Percentiles rank a stretch among this genome's conserved stretches.
Conservation (phyloP, 2,329 filamentous ascomycete species). For the Stagonosporopsis tanaceti region DNA sequence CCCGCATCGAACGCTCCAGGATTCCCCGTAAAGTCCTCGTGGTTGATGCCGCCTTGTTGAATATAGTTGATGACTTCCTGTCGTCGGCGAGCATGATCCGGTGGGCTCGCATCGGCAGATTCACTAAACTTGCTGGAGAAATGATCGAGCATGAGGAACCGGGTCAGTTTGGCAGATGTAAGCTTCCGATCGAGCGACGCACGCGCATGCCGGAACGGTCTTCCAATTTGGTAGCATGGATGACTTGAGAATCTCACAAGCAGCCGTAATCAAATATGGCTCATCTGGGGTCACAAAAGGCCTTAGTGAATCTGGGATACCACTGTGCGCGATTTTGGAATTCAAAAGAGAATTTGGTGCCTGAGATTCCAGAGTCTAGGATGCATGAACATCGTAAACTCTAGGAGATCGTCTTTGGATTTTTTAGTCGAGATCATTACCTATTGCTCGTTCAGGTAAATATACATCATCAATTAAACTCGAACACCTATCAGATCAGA, state of each 20-base stretch:
- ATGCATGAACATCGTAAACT: too few species aligned
- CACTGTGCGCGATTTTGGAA: too few species aligned
- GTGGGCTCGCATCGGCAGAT: slow-evolving; percentile 68
- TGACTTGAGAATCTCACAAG: slow-evolving; percentile 80
- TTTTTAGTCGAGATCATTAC: too few species aligned
- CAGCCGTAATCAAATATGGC: slow-evolving; percentile 47
- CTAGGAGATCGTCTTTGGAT: too few species aligned
- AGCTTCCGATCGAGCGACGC: slow-evolving; percentile 83
- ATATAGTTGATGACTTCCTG: slow-evolving; percentile 92
- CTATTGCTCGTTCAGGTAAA: too few species aligned
- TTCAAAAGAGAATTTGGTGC: too few species aligned
- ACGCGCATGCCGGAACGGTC: slow-evolving; percentile 88
- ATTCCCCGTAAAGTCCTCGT: slow-evolving; percentile 89
- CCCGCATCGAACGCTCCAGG: slow-evolving; percentile 80
- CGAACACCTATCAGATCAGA: too few species aligned
- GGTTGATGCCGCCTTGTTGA: slow-evolving; percentile 79
- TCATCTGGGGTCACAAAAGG: slow-evolving; percentile 55
- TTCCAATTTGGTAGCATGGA: slow-evolving; percentile 81
- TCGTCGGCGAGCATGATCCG: slow-evolving; percentile 83
- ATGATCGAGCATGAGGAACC: slow-evolving; percentile 92
- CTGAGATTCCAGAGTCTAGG: too few species aligned
- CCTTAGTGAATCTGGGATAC: slow-evolving; percentile 45
- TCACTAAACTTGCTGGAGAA: slow-evolving; percentile 75
- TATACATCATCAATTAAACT: too few species aligned
- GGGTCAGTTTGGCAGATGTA: slow-evolving; percentile 82